A percentile compares a stretch with the other conserved stretches of the same genome.
Conservation (phyloP, 2,329 filamentous ascomycete species). For the Corynespora cassiicola region DNA sequence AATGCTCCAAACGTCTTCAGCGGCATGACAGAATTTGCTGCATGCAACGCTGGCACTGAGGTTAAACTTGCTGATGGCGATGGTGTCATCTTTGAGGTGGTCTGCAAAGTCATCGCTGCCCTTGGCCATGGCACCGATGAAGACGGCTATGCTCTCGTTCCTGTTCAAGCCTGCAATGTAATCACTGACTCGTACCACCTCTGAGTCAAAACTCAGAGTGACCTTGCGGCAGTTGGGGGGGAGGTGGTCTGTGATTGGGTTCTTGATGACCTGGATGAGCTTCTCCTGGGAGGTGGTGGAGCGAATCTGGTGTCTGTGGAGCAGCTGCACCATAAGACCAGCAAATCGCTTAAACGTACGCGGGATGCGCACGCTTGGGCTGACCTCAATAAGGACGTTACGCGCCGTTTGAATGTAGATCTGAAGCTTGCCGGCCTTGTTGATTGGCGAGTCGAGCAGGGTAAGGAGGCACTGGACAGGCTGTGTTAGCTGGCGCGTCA, state of each 20-base stretch:
- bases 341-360: slow-evolving; percentile 99
- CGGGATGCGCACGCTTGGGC: slow-evolving; percentile 95
- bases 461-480: slow-evolving; percentile 84
- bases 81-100: slow-evolving; percentile 92
- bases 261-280: slow-evolving; percentile 95
- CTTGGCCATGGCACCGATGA: slow-evolving; percentile 98
- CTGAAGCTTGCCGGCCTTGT: slow-evolving; percentile 96
- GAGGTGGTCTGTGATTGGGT: slow-evolving; percentile 95
- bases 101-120: slow-evolving; percentile 96
- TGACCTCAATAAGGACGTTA: slow-evolving; percentile 96
- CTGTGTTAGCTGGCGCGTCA: slow-evolving; percentile 26
- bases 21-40: slow-evolving; percentile 99
- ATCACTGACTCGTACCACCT: slow-evolving; percentile 84
- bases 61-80: slow-evolving; percentile 98
- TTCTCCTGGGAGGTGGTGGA: slow-evolving; percentile 98
- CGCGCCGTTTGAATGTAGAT: slow-evolving; percentile 99
- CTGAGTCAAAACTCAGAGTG: slow-evolving; percentile 91
- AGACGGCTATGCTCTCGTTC: slow-evolving; percentile 95
- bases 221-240: slow-evolving; percentile 98
- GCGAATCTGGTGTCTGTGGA: slow-evolving; percentile 93
- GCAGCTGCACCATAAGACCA: slow-evolving; percentile 96
- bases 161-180: slow-evolving; percentile 81
- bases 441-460: slow-evolving; percentile 95
- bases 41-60: slow-evolving; percentile 97
- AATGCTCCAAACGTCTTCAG: slow-evolving; percentile 95